These are phyloP conservation scores for Nidula microcarpa DNA, from an alignment of 768 basidiomycete genomes.

Conservation along the genomic window DNA sequence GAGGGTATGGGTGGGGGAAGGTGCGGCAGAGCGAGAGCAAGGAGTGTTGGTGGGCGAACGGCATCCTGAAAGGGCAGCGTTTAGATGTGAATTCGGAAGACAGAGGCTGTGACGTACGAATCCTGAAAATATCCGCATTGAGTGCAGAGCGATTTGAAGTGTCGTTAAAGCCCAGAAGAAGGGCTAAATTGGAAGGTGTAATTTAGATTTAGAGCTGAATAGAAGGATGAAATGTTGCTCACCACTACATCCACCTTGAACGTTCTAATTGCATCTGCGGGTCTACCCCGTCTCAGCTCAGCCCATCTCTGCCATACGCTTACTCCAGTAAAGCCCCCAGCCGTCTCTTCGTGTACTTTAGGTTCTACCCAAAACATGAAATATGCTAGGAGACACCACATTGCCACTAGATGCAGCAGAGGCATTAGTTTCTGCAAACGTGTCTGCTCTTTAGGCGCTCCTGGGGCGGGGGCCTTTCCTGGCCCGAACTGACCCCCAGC, in stretches of 20 bases:
- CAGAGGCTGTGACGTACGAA: slow-evolving; percentile 34
- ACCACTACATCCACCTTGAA: slow-evolving; percentile 58
- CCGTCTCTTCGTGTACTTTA: slow-evolving; percentile 34
- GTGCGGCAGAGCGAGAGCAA: slow-evolving; percentile 59
- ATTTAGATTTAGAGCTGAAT: background rate
- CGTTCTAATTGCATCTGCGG: slow-evolving; percentile 23
- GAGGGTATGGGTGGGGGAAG: slow-evolving; percentile 64
- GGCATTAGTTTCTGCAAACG: slow-evolving; percentile 60
- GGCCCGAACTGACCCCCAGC: background rate
- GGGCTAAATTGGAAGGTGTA: slow-evolving; percentile 38
- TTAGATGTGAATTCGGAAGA: too few species aligned
- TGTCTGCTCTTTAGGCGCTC: slow-evolving; percentile 31
- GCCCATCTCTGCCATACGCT: slow-evolving; percentile 62
- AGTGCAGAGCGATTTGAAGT: slow-evolving; percentile 67
- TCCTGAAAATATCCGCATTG: slow-evolving; percentile 65
- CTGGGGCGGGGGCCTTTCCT: background rate
- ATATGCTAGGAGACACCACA: slow-evolving; percentile 64
- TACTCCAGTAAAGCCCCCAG: slow-evolving; percentile 22
- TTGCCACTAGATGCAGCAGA: slow-evolving; percentile 57
- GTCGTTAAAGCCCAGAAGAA: slow-evolving; percentile 85
- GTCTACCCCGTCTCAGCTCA: slow-evolving; percentile 38
- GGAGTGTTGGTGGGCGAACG: slow-evolving; percentile 53
- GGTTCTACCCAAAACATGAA: slow-evolving; percentile 72
- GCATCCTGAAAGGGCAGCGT: slow-evolving; percentile 7
- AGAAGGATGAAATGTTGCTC: slow-evolving; percentile 19